Base-by-base conservation (phyloP, 768 basidiomycete species). In the Amanita pseudoporphyria region DNA sequence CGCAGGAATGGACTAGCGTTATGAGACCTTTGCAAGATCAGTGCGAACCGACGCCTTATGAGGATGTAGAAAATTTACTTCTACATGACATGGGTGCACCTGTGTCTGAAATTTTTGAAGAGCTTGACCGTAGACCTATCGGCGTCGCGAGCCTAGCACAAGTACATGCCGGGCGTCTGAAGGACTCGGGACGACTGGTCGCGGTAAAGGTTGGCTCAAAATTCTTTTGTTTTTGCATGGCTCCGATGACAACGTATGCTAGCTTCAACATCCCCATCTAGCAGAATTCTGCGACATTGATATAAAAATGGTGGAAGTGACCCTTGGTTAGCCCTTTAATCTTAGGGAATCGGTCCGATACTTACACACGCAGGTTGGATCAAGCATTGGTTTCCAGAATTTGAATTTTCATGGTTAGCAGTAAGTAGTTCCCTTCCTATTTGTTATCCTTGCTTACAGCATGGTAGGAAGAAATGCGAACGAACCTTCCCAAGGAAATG, bases 61-160 rank as follows among this genome's bases (percentile, higher is more conserved):
- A 84, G 56, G 84, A 83, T 51, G 64, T 97, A 9, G 79, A 92
- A 54, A 67, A 65, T 1, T 76, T 98, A 57, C 85, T 98, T 63
- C 56, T 82, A 14, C 69, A 73, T 7, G 96, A 98, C 62, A 84
- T 92, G 64, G 90, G 87, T 6, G 62, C 66, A 33, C 71, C 79
- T 0, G 76, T 96, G 32, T 69, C 73, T 1, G 84, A 87, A 16
- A 64, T 92, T 28, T 97, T 98, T 58, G 78, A 80, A 10, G 79
- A 90, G 52, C 95, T 98, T 60, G 82, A 96, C 56, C 81, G 81
- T 4, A 69, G 72, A 14, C 96, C 96, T 6, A 88, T 98, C 39
- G 96, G 96, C 2, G 92, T 97, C 13, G 96, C 96, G 10, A 95
- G 91, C 58, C 67, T 97, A 32, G 96, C 96, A 5, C 96, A 99